Base-by-base conservation (phyloP, 805 yeast species). In the Sugiyamaella valdiviana region DNA sequence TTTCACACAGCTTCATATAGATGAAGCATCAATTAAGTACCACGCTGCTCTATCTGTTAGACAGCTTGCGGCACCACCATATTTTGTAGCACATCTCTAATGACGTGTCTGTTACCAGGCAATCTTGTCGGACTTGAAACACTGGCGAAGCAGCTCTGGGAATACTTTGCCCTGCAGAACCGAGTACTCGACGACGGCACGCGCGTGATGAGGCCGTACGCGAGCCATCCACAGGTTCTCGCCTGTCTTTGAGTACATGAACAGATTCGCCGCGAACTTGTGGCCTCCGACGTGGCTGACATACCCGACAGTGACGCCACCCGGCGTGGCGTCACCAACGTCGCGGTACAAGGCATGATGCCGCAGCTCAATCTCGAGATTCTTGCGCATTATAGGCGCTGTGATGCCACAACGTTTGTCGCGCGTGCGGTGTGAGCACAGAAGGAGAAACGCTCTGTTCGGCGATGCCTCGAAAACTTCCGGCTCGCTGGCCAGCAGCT, bases 271-370 rank as follows among this genome's bases (percentile, higher is more conserved):
- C 1, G 93, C 88, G 66, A 73, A 93, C 65, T 93, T 93, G 67
- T 91, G 99, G 4, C 98, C 98, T 5, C 99, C 99, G 22, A 91
- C 85, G 64, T 91, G 99, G 60, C 86, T 89, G 24, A 85, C 76
- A 57, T 64, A 89, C 1, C 76, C 71, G 2, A 89, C 87, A 5
- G 71, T 69, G 1, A 83, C 86, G 5, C 97, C 98, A 26, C 74
- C 81, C 0, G 85, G 80, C 47, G 89, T 74, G 43, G 72, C 74
- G 63, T 90, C 97, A 10, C 85, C 83, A 24, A 69, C 63, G 64
- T 91, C 97, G 59, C 98, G 74, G 56, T 79, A 78, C 15, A 85
- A 68, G 2, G 81, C 95, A 32, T 76, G 70, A 3, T 85, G 86
- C 50, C 95, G 72, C 39, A 91, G 70, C 55, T 83, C 77, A 6